Evolutionary conservation across 225 moss, liverwort and hornwort species (phyloP), one percentile per base, ranked within the genome.

Genomic region (Thuidium tamariscinum): DNA sequence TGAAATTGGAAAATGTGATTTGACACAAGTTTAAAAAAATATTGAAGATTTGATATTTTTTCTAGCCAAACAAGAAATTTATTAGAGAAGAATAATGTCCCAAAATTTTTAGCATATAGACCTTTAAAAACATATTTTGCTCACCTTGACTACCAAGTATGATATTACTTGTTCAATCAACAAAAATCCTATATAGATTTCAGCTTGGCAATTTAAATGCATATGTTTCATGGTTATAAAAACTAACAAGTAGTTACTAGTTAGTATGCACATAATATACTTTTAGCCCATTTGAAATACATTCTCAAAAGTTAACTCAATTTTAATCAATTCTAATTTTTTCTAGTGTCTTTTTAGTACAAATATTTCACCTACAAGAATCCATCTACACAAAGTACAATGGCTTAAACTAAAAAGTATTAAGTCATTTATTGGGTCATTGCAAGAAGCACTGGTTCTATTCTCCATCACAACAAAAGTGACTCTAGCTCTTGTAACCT

Each of bases 41-140:
- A 64, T 34, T 5, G n/a, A n/a, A n/a, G n/a, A n/a, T n/a, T 5
- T 20, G n/a, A 5, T 5, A 5, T 18, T 20, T 20, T n/a, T 20
- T 20, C 11, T 0, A 64, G 3, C 5, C 3, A 5, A 0, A 19
- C 5, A n/a, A n/a, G 18, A 64, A 10, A 1, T n/a, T n/a, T n/a
- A n/a, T 64, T 64, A 13, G 9, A 17, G 9, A n/a, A 65, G 20
- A 66, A 66, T 36, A 36, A 66, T 20, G 36, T 66, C 6, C 11
- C 11, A 36, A 66, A 20, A 65, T 10, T 19, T 20, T 5, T 20
- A 36, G 6, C 11, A 65, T 68, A 4, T 7, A n/a, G n/a, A 63
- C 7, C 34, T 62, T 63, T 32, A 63, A 4, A 63, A 63, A 8
- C 16, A 63, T 17, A 1, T 17, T 64, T 17, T 64, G 5, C 4